Base-by-base conservation (phyloP, 192 early-diverging fungal genomes). In the Coemansia sp. region DNA sequence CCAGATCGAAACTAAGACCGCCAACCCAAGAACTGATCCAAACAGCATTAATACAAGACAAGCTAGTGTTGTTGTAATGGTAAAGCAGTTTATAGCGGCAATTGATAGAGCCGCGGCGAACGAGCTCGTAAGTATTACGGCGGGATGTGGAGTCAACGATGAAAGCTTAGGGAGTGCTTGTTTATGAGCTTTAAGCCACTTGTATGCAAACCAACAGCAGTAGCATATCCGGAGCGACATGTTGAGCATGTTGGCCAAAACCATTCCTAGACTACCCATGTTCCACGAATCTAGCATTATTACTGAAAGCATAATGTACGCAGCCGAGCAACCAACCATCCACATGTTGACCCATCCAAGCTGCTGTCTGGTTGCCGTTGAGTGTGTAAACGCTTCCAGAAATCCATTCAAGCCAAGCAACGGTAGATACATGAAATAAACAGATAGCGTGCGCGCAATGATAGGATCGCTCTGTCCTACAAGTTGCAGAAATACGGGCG, bases 331-430 rank as follows among this genome's bases (percentile, higher is more conserved):
- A 3, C 46, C 77, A 19, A 89, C 81, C 90, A 96, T 90, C 80
- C 83, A 91, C 13, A 74, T 57, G 53, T 85, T 91, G 37, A 90
- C 78, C 17, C 59, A 42, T 6, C 69, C 30, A 10, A 98, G 70
- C 47, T 87, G 84, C 2, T 66, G 59, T 39, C 82, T 71, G 5
- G 87, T 73, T 0, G 87, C 96, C 17, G 93, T 90, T 2, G 88
- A 91, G 61, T 94, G 92, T 17, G 96, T 82, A 70, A 94, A 97
- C 1, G 89, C 91, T 66, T 99, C 96, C 6, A 91, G 87, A 51
- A 99, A 89, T 0, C 96, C 96, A 67, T 99, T 99, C 25, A 95
- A 52, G 12, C 93, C 96, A 90, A 97, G 89, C 11, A 96, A 55
- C 4, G 96, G 96, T 1, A 99, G 82, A 79, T 94, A 99, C 33